Base-by-base conservation (phyloP, 257 asterid species). In the Ocimum tenuiflorum region DNA sequence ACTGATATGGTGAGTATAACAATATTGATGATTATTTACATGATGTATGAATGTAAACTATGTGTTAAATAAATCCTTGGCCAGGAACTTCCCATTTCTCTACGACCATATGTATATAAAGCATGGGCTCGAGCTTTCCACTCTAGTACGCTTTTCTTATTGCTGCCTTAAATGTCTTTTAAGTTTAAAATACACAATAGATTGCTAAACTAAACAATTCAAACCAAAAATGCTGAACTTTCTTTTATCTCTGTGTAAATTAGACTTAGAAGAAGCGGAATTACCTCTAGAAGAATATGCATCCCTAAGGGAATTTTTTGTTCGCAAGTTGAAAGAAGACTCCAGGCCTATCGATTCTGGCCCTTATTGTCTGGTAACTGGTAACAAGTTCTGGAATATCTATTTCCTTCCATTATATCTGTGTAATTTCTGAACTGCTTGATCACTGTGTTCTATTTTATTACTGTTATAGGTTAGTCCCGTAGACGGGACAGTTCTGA, bases 71-170 rank as follows among this genome's bases (percentile, higher is more conserved):
- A n/a, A 19, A 58, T 75, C 66, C 71, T 81, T 73, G 22, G 64
- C 60, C 85, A 92, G 99, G 99, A 89, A 79, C 75, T 86, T 68
- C 99, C 99, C 4, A 13, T 84, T 43, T 92, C 88, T 94, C 68
- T 92, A 72, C 87, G 99, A 31, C 94, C 95, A n/a, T 73, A 80
- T 82, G 92, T 86, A 15, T 86, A 86, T 69, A 84, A 54, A 75
- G 97, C 91, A 63, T 92, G 99, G 99, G 91, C 99, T 63, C 83
- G 95, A 33, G 99, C 99, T 73, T 92, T 92, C 65, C 96, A 89
- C 77, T 86, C 97, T 64, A 83, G 99, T 92, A 86, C 46, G 91
- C 54, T 60, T 73, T 54, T 63, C 52, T 10, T 18, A 43, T 39
- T 51, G 31, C 14, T 20, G 43, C 45, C 50, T 46, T 59, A 0